phyloP scores from a whole-genome alignment of 768 basidiomycete genomes.

The Termitomyces sp. region DNA sequence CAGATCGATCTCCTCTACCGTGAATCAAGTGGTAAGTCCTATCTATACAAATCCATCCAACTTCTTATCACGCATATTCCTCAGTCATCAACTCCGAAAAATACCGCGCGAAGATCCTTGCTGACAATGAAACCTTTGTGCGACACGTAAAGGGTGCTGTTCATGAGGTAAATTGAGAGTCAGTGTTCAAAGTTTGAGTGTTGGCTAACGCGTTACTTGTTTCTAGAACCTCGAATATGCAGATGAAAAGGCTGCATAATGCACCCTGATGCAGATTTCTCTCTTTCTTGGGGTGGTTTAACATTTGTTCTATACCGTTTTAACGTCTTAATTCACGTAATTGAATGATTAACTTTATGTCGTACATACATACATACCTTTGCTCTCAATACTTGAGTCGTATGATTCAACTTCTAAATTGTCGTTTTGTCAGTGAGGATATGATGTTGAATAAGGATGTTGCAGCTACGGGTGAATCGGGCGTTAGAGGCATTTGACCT shows the following conservation, averaged over 20 bases:
- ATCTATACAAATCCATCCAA: neutral
- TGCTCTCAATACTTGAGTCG: no score
- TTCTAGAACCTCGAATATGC: conserved; percentile 3
- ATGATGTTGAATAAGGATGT: neutral
- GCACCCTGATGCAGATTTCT: neutral
- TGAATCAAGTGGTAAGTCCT: conserved; percentile 16
- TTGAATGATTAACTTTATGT: neutral
- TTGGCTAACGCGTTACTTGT: neutral
- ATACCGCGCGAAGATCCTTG: conserved; percentile 16
- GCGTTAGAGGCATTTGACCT: no score
- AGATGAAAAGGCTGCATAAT: conserved; percentile 8
- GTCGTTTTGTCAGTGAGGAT: neutral
- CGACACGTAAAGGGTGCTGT: conserved; percentile 2
- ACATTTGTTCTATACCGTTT: neutral
- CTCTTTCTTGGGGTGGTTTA: neutral
- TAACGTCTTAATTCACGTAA: neutral
- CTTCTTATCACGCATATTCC: neutral
- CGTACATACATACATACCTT: neutral
- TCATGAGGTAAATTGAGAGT: conserved; percentile 1
- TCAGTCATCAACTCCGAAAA: conserved; percentile 16
- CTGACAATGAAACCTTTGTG: conserved; percentile 15
- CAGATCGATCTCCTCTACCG: conserved; percentile 22
- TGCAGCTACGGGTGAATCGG: no score
- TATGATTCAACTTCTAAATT: no score
- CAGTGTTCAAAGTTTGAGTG: neutral